phyloP scores from a whole-genome alignment of 805 yeast species.

The Metschnikowia orientalis region DNA sequence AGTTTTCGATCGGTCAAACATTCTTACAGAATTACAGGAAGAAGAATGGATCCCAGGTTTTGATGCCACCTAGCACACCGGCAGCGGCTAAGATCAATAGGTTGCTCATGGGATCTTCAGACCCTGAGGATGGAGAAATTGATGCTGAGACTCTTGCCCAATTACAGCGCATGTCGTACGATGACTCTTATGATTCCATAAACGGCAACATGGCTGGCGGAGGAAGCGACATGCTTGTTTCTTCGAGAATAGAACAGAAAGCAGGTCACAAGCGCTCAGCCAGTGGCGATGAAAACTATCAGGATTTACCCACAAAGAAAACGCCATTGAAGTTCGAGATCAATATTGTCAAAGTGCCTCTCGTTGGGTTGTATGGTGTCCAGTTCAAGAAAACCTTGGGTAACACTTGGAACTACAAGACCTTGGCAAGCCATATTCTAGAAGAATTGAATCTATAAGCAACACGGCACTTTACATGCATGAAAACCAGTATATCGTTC shows the following conservation, averaged over 20 bases:
- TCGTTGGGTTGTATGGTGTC: slow-evolving; percentile 86
- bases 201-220: slow-evolving; percentile 46
- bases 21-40: slow-evolving; percentile 47
- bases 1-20: slow-evolving; percentile 59
- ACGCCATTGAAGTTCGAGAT: slow-evolving; percentile 83
- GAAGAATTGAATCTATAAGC: slow-evolving; percentile 57
- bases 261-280: slow-evolving; percentile 33
- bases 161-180: slow-evolving; percentile 34
- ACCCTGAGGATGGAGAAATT: slow-evolving; percentile 25
- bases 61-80: slow-evolving; percentile 54
- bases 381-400: slow-evolving; percentile 92
- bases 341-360: slow-evolving; percentile 86
- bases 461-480: too few relatives aligned
- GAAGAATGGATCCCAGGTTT: slow-evolving; percentile 39
- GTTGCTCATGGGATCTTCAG: slow-evolving; percentile 26
- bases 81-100: slow-evolving; percentile 40
- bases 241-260: slow-evolving; percentile 54
- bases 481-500: too few relatives aligned
- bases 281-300: slow-evolving; percentile 19
- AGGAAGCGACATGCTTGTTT: slow-evolving; percentile 57
- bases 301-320: slow-evolving; percentile 16
- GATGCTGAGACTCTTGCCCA: slow-evolving; percentile 28
- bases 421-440: slow-evolving; percentile 80
- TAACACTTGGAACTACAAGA: slow-evolving; percentile 92
- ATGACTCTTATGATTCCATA: slow-evolving; percentile 58